Percentiles rank a stretch among this genome's conserved stretches.
Conservation (phyloP, 2,329 filamentous ascomycete species). For the Epichloe brachyelytri region DNA sequence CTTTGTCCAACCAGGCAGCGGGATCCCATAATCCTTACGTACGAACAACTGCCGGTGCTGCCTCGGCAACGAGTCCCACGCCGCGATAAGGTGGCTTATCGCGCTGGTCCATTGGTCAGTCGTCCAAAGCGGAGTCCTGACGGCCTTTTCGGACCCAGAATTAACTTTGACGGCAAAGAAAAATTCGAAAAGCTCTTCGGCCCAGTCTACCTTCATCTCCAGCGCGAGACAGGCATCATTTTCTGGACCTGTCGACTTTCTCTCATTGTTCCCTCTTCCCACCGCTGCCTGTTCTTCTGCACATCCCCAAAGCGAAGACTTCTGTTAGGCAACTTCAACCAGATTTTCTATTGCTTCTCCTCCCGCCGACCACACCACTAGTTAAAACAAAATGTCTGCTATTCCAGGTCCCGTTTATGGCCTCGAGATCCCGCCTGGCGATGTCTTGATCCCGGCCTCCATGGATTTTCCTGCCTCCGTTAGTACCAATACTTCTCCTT, state of each 20-base stretch:
- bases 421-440: conserved; percentile 77
- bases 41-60: conserved; percentile 30
- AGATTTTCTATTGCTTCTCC: not conserved
- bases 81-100: conserved; percentile 21
- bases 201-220: not conserved
- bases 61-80: not conserved
- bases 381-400: conserved; percentile 35
- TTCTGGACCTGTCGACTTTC: not conserved
- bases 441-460: conserved; percentile 66
- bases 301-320: not conserved
- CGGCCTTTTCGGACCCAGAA: conserved; percentile 6
- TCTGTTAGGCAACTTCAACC: not conserved
- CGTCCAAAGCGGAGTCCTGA: conserved; percentile 2
- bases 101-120: conserved; percentile 13
- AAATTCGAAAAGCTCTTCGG: conserved; percentile 17
- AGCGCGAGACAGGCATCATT: conserved; percentile 1
- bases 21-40: no score
- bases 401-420: conserved; percentile 74
- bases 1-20: no score
- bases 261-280: not conserved
- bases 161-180: conserved; percentile 10
- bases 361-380: not conserved
- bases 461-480: conserved; percentile 75
- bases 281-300: not conserved
- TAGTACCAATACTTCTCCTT: conserved; percentile 28